Evolutionary conservation across 495 filamentous ascomycete species (phyloP).

Genomic region (Penicillium cataractarum): DNA sequence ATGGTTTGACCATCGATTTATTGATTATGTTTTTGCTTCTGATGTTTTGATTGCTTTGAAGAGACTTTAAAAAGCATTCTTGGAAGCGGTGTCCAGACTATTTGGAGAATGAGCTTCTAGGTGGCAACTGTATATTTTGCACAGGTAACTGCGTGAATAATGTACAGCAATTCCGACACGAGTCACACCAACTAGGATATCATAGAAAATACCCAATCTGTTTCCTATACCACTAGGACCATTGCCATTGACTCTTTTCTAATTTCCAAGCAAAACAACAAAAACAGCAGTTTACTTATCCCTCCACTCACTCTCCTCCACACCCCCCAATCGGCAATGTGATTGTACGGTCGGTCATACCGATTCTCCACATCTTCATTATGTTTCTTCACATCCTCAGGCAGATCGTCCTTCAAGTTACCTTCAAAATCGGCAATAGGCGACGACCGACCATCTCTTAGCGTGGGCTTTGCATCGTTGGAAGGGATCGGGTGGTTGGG

Average conservation of each 20-base stretch:
- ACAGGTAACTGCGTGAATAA: too few relatives aligned
- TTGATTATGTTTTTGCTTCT: neutral
- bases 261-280: neutral
- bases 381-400: conserved; percentile 45
- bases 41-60: too few relatives aligned
- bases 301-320: conserved; percentile 17
- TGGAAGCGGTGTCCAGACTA: too few relatives aligned
- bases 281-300: neutral
- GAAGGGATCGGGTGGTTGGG: conserved; percentile 35
- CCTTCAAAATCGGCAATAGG: conserved; percentile 39
- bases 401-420: conserved; percentile 30
- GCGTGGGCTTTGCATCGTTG: conserved; percentile 44
- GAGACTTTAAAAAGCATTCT: too few relatives aligned
- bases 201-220: too few relatives aligned
- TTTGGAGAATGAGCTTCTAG: too few relatives aligned
- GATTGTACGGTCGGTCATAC: conserved; percentile 45
- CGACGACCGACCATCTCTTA: conserved; percentile 36
- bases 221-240: too few relatives aligned
- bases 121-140: too few relatives aligned
- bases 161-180: too few relatives aligned
- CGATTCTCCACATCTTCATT: conserved; percentile 42
- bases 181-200: too few relatives aligned
- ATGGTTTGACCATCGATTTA: neutral
- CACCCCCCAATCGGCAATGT: conserved; percentile 36
- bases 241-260: too few relatives aligned